Evolutionary conservation across 257 asterid genomes (phyloP).

Genomic region (Nicotiana obtusifolia): DNA sequence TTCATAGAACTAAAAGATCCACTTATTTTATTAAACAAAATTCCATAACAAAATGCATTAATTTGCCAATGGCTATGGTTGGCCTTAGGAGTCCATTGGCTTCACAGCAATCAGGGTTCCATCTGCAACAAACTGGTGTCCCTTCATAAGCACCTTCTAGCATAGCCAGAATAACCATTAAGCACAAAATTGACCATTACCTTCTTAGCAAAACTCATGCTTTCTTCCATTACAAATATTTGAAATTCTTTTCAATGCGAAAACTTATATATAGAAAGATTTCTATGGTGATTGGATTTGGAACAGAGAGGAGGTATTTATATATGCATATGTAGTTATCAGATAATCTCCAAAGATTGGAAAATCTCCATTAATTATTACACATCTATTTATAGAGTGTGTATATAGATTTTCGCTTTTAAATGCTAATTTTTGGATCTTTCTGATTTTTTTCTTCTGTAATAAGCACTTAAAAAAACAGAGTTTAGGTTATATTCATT

Average conservation of each 20-base stretch:
- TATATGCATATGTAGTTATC: neutral
- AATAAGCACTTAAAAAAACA: neutral
- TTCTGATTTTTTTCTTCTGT: neutral
- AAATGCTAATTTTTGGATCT: too few species aligned
- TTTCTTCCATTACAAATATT: neutral
- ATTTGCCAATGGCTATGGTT: too few species aligned
- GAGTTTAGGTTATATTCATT: neutral
- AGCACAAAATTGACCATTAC: neutral
- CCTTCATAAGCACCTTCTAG: neutral
- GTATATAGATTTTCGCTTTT: neutral
- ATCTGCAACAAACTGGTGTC: too few species aligned
- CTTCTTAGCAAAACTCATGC: neutral
- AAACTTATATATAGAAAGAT: too few species aligned
- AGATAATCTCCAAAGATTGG: neutral
- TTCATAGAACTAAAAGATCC: too few species aligned
- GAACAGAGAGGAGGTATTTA: neutral
- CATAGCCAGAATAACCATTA: neutral
- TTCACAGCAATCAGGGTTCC: too few species aligned
- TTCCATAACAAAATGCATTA: too few species aligned
- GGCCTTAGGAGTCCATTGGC: too few species aligned
- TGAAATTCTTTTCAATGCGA: neutral
- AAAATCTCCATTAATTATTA: neutral
- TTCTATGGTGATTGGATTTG: too few species aligned
- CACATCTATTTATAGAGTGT: neutral
- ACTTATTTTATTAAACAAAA: too few species aligned